These are phyloP conservation scores for Paragyromitra xinjiangensis DNA, from an alignment of 495 filamentous ascomycete species.

Conservation along the genomic window DNA sequence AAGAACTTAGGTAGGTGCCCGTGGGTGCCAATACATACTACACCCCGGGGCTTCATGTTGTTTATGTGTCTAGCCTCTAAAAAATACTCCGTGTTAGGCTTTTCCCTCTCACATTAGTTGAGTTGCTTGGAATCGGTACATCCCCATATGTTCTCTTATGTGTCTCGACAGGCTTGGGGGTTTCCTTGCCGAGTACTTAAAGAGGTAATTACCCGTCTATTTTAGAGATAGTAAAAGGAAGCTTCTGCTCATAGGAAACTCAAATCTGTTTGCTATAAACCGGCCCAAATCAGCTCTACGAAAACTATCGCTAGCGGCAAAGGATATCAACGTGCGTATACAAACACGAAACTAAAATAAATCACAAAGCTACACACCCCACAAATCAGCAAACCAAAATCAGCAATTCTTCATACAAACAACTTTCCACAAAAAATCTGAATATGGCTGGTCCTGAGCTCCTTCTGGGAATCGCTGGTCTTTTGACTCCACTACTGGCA, in stretches of 20 bases:
- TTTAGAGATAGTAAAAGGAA: not conserved
- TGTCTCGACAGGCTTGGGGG: not conserved
- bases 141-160: not conserved
- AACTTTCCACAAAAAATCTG: not conserved
- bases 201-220: not conserved
- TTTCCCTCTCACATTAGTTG: not conserved
- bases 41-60: not conserved
- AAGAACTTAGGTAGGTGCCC: not conserved
- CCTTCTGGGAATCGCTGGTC: slow-evolving; percentile 30
- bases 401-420: not conserved
- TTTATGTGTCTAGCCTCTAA: not conserved
- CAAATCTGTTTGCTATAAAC: slow-evolving; percentile 15
- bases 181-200: not conserved
- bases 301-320: not conserved
- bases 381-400: not conserved
- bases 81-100: not conserved
- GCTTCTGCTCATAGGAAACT: not conserved
- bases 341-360: not conserved
- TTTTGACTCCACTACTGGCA: slow-evolving; percentile 24
- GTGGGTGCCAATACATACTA: not conserved
- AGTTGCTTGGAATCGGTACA: not conserved
- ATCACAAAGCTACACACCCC: not conserved
- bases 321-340: not conserved
- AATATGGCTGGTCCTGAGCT: slow-evolving; percentile 38
- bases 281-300: not conserved